phyloP scores from a whole-genome alignment of 148 eudicot genomes.

The Silene uniflora region DNA sequence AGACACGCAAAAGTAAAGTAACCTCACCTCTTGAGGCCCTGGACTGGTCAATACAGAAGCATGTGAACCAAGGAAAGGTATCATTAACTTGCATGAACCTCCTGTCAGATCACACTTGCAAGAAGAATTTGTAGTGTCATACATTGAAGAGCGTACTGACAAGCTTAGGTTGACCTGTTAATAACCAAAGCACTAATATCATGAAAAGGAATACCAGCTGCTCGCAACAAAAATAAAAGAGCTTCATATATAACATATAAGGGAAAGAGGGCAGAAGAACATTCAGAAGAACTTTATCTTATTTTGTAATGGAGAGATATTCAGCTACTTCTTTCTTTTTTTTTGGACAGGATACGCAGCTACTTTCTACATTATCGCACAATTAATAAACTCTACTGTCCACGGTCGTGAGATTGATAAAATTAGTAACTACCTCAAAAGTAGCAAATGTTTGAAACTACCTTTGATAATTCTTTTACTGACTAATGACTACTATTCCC shows the following conservation, averaged over 20 bases:
- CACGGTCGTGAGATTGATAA: no score
- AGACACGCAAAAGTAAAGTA: background rate
- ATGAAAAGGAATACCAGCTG: constrained; percentile 4
- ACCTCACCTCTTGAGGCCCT: constrained; percentile 48
- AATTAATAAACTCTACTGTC: background rate
- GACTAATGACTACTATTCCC: no score
- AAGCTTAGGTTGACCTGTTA: constrained; percentile 57
- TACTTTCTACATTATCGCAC: background rate
- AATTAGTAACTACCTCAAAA: no score
- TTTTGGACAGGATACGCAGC: background rate
- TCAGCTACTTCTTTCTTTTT: no score
- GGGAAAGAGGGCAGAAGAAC: background rate
- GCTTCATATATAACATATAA: background rate
- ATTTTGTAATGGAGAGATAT: no score
- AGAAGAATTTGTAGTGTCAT: constrained; percentile 51
- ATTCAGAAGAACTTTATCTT: no score
- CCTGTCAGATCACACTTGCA: constrained; percentile 49
- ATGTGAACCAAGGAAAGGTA: constrained; percentile 44
- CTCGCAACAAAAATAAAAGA: constrained; percentile 13
- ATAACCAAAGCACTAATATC: constrained; percentile 7
- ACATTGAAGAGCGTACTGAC: constrained; percentile 37
- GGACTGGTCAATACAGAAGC: constrained; percentile 69
- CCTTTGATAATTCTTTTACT: no score
- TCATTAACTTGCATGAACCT: constrained; percentile 50
- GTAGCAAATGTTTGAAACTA: no score